A percentile compares a stretch with the other conserved stretches of the same genome.
phyloP scores from a whole-genome alignment of 805 yeast species.

The Candida fluviatilis region DNA sequence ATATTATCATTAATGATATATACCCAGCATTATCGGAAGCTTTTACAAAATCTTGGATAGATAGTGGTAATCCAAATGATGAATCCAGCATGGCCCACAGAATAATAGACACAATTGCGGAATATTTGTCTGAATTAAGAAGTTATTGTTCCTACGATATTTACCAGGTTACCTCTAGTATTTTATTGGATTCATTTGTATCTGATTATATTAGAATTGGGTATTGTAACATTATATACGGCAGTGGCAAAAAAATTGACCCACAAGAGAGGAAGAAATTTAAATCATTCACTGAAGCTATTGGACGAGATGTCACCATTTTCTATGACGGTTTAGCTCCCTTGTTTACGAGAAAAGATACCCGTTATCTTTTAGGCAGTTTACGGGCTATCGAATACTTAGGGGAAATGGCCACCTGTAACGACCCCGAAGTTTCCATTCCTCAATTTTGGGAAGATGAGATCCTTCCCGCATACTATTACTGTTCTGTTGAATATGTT shows the following conservation, averaged over 20 bases:
- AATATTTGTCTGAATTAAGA: constrained; percentile 65
- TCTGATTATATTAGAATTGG: constrained; percentile 37
- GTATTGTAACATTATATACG: constrained; percentile 36
- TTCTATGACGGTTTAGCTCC: constrained; percentile 32
- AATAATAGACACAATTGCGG: constrained; percentile 69
- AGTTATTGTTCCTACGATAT: constrained; percentile 40
- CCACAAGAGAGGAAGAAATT: constrained; percentile 31
- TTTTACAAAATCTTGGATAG: constrained; percentile 71
- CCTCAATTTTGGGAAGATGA: constrained; percentile 52
- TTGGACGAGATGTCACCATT: constrained; percentile 35
- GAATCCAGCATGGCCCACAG: constrained; percentile 49
- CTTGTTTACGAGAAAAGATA: constrained; percentile 38
- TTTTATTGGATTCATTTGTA: constrained; percentile 35
- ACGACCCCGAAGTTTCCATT: constrained; percentile 27
- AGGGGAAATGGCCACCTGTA: constrained; percentile 36
- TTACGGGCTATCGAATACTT: constrained; percentile 39
- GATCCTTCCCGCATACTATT: constrained; percentile 63
- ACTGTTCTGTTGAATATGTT: constrained; percentile 70
- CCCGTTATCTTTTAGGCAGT: constrained; percentile 33
- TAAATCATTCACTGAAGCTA: constrained; percentile 35
- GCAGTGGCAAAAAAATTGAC: constrained; percentile 39
- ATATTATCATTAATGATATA: constrained; percentile 70
- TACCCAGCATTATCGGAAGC: constrained; percentile 55
- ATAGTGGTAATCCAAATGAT: constrained; percentile 34
- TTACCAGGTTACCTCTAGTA: constrained; percentile 34